Percentiles rank a stretch among this genome's conserved stretches.
These are phyloP conservation scores for Botrytis fragariae DNA, from an alignment of 2,329 filamentous ascomycete genomes.

Conservation along the genomic window DNA sequence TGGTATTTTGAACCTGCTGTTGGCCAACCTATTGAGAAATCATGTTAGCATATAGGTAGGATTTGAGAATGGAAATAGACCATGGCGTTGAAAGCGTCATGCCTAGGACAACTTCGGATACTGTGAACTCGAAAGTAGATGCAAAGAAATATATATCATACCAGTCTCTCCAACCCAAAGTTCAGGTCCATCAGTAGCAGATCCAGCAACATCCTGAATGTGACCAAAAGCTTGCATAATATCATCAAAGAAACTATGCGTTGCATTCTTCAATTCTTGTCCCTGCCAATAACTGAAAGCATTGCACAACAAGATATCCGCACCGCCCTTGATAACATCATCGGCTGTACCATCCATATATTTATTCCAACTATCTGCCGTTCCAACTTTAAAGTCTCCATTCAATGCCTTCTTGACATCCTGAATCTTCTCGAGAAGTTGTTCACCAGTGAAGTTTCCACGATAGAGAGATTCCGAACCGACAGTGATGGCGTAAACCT, in stretches of 20 bases:
- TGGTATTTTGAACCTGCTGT: slow-evolving; percentile 62
- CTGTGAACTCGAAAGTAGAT: not conserved
- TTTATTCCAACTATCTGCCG: slow-evolving; percentile 73
- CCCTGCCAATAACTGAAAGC: slow-evolving; percentile 74
- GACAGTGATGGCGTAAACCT: slow-evolving; percentile 67
- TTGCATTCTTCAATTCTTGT: slow-evolving; percentile 52
- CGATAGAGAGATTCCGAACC: slow-evolving; percentile 71
- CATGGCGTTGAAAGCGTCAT: not conserved
- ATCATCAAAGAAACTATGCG: slow-evolving; percentile 64
- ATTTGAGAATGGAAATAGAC: not conserved
- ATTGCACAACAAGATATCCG: slow-evolving; percentile 62
- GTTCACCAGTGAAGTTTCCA: slow-evolving; percentile 59
- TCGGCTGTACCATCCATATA: slow-evolving; percentile 66
- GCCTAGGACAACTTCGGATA: too few relatives aligned
- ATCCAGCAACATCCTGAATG: slow-evolving; percentile 58
- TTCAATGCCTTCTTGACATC: slow-evolving; percentile 56
- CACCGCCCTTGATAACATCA: slow-evolving; percentile 53
- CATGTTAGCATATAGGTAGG: not conserved
- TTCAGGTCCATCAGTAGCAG: slow-evolving; percentile 52
- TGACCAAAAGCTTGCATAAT: slow-evolving; percentile 61
- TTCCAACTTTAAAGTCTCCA: slow-evolving; percentile 57
- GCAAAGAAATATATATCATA: slow-evolving; percentile 10
- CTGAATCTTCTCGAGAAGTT: slow-evolving; percentile 60
- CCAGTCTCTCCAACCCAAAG: slow-evolving; percentile 69
- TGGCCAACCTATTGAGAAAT: slow-evolving; percentile 50